These are phyloP conservation scores for Fonsecaea nubica DNA, from an alignment of 2,329 filamentous ascomycete genomes.

Conservation along the genomic window DNA sequence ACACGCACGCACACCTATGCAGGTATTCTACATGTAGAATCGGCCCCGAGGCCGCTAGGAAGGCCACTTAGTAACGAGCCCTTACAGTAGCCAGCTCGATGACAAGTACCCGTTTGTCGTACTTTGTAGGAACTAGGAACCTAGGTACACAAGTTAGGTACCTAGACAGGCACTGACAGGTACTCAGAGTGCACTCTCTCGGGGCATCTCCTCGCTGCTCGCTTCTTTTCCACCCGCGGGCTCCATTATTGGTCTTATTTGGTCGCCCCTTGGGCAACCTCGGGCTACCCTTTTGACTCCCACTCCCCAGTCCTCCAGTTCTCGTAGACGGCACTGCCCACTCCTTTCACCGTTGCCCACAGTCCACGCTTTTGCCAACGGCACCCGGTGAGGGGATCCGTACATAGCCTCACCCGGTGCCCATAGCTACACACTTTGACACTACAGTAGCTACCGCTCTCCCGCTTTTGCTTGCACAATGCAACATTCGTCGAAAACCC, in stretches of 20 bases:
- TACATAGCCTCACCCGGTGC: no score
- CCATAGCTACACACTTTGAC: no score
- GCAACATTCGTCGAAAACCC: background rate
- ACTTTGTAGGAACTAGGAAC: no score
- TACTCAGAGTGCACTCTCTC: background rate
- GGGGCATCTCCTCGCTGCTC: background rate
- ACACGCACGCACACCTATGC: no score
- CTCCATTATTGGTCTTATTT: background rate
- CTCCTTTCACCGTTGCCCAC: constrained; percentile 5
- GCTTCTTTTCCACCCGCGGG: background rate
- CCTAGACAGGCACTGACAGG: no score
- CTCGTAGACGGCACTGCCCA: constrained; percentile 6
- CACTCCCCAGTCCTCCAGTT: background rate
- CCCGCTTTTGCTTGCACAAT: background rate
- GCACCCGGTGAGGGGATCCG: background rate
- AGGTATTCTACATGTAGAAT: no score
- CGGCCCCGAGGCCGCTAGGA: background rate
- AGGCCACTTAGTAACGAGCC: background rate
- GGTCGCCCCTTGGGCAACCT: background rate
- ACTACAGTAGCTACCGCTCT: background rate
- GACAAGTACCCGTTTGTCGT: no score
- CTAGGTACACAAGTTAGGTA: no score
- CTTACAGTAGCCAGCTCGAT: background rate
- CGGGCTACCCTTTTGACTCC: background rate
- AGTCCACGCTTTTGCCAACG: constrained; percentile 8